These are phyloP conservation scores for Dianthus caryophyllus DNA, from an alignment of 148 eudicot species.

Conservation along the genomic window DNA sequence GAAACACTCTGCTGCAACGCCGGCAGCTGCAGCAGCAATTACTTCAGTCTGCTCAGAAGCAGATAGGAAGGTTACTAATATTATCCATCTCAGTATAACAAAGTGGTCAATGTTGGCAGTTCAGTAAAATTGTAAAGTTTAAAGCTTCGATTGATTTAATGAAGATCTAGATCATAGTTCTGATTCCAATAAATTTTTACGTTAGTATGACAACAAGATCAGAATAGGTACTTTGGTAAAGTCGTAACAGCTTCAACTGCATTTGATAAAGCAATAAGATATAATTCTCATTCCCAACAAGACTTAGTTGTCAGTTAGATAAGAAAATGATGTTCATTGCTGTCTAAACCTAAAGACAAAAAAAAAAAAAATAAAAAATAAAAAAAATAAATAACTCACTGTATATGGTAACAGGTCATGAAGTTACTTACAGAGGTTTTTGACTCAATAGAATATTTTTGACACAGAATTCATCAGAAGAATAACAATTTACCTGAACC, in stretches of 20 bases:
- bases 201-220: too few species aligned
- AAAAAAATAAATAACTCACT: background rate
- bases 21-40: conserved; percentile 99
- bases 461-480: conserved; percentile 6
- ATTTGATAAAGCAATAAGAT: too few species aligned
- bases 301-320: too few species aligned
- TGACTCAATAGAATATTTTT: background rate
- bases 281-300: too few species aligned
- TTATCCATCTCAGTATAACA: background rate
- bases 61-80: conserved; percentile 9
- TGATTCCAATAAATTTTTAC: background rate
- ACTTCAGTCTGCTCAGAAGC: conserved; percentile 78
- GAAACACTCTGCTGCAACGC: conserved; percentile 84
- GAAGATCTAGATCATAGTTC: background rate
- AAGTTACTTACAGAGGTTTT: background rate
- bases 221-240: too few species aligned
- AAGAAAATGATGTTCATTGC: background rate
- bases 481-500: conserved; percentile 61
- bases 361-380: background rate
- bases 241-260: too few species aligned
- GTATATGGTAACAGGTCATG: background rate
- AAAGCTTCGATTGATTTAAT: background rate
- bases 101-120: conserved; percentile 8
- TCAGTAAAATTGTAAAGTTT: background rate
- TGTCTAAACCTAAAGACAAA: background rate